Base-by-base conservation (phyloP, 768 basidiomycete genomes). In the Lactifluus echinatus region DNA sequence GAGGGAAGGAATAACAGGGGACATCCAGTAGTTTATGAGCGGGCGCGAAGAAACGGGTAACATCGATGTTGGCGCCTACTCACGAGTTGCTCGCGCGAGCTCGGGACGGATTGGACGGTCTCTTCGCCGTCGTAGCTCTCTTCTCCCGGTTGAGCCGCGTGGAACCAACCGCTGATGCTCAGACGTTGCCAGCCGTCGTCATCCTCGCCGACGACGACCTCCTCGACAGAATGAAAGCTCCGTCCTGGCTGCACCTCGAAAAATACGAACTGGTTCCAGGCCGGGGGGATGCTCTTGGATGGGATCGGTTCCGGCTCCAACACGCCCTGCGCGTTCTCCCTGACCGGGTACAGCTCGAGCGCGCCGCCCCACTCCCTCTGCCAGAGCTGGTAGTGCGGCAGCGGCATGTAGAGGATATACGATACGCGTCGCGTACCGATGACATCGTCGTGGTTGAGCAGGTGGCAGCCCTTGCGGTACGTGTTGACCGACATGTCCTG, bases 391-490 rank as follows among this genome's bases (percentile, higher is more conserved):
- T 79, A 79, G 68, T 77, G 72, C 26, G 87, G 85, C 61, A 86
- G 78, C 19, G 94, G 94, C 79, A 97, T 88, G 73, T 98, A 98
- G 48, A 97, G 84, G 72, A 98, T 95, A 75, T 95, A 98, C 1
- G 91, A 94, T 52, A 97, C 88, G 40, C 92, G 82, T 24, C 95
- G 86, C 8, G 92, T 82, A 59, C 93, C 93, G 67, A 97, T 97
- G 24, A 95, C 94, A 70, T 98, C 95, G 83, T 98, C 95, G 75
- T 98, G 95, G 71, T 95, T 91, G 66, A 98, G 84, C 10, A 98
- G 80, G 72, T 98, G 93, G 69, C 87, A 96, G 44, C 93, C 91
- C 60, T 85, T 82, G 19, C 84, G 86, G 72, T 97, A 97, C 8
- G 88, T 84, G 67, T 92, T 93, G 58, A 95, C 87, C 42, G 90